Percentiles rank a stretch among this genome's conserved stretches.
These are phyloP conservation scores for Alectoria sarmentosa DNA, from an alignment of 495 filamentous ascomycete species.

Conservation along the genomic window DNA sequence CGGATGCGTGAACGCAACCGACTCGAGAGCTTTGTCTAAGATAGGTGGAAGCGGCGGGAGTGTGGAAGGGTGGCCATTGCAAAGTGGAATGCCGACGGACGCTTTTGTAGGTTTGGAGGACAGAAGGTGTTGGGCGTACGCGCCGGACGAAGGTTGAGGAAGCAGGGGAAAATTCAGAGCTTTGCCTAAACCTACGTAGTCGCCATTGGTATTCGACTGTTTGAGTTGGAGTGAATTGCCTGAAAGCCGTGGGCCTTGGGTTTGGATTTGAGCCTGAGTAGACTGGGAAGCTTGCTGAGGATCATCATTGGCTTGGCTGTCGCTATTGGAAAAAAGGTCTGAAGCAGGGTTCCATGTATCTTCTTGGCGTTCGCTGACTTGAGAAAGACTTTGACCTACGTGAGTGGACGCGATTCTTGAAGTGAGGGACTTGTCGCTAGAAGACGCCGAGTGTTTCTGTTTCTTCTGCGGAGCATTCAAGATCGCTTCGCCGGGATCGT, in stretches of 20 bases:
- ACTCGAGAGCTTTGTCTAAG: slow-evolving; percentile 47
- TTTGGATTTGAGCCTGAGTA: not conserved
- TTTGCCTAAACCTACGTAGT: not conserved
- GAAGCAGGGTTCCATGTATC: not conserved
- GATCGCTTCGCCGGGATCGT: not conserved
- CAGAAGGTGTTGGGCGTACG: not conserved
- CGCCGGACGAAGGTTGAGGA: not conserved
- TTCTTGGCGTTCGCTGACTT: not conserved
- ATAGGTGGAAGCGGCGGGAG: slow-evolving; percentile 53
- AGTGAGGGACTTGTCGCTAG: not conserved
- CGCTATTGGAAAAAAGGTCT: not conserved
- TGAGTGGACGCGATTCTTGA: not conserved
- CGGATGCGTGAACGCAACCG: slow-evolving; percentile 61
- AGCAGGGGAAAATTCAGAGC: not conserved
- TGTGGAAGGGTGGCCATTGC: slow-evolving; percentile 5
- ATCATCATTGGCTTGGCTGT: not conserved
- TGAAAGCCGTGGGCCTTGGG: not conserved
- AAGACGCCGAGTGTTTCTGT: not conserved
- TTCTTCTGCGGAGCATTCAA: slow-evolving; percentile 1
- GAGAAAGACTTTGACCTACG: not conserved
- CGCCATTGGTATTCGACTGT: not conserved
- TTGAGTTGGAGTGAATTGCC: not conserved
- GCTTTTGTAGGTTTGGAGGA: not conserved
- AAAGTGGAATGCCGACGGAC: not conserved
- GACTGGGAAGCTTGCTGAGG: not conserved